Percentiles rank a stretch among this genome's conserved stretches.
Conservation (phyloP, 768 basidiomycete genomes). For the Boletus rufocinnamomeus region DNA sequence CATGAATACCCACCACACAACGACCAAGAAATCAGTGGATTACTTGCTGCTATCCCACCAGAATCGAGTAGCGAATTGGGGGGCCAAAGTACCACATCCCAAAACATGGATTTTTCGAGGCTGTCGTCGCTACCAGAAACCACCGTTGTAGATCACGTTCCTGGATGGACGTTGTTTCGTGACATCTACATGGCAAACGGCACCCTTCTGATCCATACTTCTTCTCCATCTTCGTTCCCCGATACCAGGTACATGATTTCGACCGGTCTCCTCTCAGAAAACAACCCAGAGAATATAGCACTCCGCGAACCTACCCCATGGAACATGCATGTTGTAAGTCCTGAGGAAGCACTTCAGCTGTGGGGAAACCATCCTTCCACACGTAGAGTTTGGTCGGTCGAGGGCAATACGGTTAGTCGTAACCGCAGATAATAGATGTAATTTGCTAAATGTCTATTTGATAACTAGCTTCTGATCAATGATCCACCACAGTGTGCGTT, state of each 20-base stretch:
- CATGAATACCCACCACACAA: conserved; percentile 2
- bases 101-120: conserved; percentile 4
- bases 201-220: conserved; percentile 70
- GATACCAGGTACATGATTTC: conserved; percentile 61
- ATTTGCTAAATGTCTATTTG: conserved; percentile 8
- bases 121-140: conserved; percentile 48
- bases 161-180: conserved; percentile 84
- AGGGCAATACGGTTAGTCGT: conserved; percentile 66
- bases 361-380: conserved; percentile 54
- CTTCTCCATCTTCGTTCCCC: conserved; percentile 47
- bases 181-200: conserved; percentile 86
- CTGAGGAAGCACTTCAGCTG: conserved; percentile 55
- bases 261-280: conserved; percentile 57
- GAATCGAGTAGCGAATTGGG: not conserved
- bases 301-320: conserved; percentile 64
- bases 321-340: conserved; percentile 63
- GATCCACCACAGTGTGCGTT: conserved; percentile 62
- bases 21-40: conserved; percentile 7
- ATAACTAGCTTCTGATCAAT: conserved; percentile 54
- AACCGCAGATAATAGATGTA: not conserved
- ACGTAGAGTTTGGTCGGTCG: conserved; percentile 64
- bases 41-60: conserved; percentile 1
- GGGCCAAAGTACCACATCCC: not conserved
- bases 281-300: conserved; percentile 63
- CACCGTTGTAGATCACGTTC: conserved; percentile 61